Conservation (phyloP, 768 basidiomycete genomes). For the Lentinula sp. region DNA sequence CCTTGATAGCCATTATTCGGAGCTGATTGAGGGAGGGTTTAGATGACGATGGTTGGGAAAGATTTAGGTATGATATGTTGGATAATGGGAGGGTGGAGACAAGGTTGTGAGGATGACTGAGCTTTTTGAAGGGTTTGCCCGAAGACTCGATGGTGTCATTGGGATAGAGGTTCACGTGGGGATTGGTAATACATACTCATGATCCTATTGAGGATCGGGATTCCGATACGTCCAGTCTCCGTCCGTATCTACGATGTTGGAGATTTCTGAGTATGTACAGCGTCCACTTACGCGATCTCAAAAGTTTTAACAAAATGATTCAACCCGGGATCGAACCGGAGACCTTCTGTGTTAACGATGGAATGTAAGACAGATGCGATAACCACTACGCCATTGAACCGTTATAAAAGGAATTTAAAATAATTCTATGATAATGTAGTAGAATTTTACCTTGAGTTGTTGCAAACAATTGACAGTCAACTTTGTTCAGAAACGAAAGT, state of each 20-base stretch:
- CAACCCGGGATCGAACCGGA: conserved; percentile 3
- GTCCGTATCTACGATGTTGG: too few species aligned
- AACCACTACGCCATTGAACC: conserved; percentile 6
- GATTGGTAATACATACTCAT: not conserved
- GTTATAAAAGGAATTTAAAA: too few species aligned
- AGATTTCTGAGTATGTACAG: too few species aligned
- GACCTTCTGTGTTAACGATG: not conserved
- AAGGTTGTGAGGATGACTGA: not conserved
- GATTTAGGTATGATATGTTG: not conserved
- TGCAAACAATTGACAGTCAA: too few species aligned
- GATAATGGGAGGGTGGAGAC: not conserved
- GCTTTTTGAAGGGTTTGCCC: not conserved
- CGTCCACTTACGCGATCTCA: too few species aligned
- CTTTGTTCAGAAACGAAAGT: too few species aligned
- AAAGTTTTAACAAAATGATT: not conserved
- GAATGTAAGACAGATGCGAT: conserved; percentile 3
- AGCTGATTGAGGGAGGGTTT: not conserved
- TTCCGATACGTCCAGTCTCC: not conserved
- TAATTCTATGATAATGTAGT: too few species aligned
- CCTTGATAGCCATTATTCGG: conserved; percentile 2
- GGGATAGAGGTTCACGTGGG: not conserved
- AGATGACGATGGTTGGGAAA: not conserved
- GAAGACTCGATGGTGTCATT: not conserved
- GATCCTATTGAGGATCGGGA: not conserved
- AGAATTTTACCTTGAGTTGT: too few species aligned